Percentiles rank a stretch among this genome's conserved stretches.
These are phyloP conservation scores for Letharia columbiana DNA, from an alignment of 495 filamentous ascomycete species.

Conservation along the genomic window DNA sequence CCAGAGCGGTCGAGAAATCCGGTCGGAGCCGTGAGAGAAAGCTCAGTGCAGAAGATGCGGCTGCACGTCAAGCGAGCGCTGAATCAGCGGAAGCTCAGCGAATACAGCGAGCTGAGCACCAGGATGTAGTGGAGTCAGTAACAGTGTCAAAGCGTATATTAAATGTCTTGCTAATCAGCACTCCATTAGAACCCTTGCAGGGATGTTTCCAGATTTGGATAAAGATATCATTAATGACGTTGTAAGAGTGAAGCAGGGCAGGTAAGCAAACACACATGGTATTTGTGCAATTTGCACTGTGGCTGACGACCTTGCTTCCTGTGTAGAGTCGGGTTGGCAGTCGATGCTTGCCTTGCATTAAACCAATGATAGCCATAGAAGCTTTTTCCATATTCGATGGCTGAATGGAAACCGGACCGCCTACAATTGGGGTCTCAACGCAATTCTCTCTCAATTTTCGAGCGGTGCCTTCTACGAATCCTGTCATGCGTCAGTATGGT, in stretches of 20 bases:
- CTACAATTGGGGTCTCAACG: background rate
- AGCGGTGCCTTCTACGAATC: background rate
- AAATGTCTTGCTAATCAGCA: conserved; percentile 1
- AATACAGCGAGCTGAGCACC: conserved; percentile 77
- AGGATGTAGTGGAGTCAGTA: conserved; percentile 70
- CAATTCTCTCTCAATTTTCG: background rate
- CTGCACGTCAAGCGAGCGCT: conserved; percentile 86
- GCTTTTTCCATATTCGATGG: background rate
- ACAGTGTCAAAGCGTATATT: background rate
- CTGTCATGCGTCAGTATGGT: background rate
- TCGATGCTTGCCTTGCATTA: conserved; percentile 84
- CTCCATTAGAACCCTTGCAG: conserved; percentile 56
- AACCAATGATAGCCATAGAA: conserved; percentile 35
- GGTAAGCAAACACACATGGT: conserved; percentile 46
- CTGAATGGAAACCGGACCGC: background rate
- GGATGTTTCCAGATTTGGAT: conserved; percentile 91
- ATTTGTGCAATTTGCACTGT: background rate
- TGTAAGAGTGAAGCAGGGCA: conserved; percentile 81
- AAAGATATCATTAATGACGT: conserved; percentile 90
- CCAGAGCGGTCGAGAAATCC: conserved; percentile 27
- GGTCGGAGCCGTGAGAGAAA: conserved; percentile 31
- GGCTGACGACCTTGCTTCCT: conserved; percentile 8
- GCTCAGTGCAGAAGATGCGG: conserved; percentile 73
- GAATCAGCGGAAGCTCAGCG: conserved; percentile 83
- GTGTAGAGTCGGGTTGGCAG: conserved; percentile 74